Conservation (phyloP, 495 filamentous ascomycete genomes). For the Aspergillus ellipticus region DNA sequence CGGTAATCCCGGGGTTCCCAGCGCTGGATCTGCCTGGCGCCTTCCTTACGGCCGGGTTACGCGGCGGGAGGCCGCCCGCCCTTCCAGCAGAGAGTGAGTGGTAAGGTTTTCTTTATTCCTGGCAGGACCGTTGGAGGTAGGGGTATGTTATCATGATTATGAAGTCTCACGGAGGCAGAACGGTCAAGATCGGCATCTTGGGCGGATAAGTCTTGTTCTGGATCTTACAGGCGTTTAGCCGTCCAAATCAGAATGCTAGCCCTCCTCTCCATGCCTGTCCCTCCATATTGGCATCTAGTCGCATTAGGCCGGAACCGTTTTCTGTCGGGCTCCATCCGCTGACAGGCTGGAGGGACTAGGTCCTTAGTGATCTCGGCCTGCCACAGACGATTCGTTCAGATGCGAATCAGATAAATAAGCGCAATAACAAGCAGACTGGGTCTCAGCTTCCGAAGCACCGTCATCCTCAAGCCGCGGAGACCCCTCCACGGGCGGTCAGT, state of each 20-base stretch:
- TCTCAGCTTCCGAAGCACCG: no score
- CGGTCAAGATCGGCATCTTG: neutral
- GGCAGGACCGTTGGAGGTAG: neutral
- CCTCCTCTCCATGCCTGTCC: neutral
- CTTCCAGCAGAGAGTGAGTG: no score
- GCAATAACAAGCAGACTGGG: neutral
- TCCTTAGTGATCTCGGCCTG: neutral
- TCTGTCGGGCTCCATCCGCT: constrained; percentile 24
- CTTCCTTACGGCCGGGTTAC: constrained; percentile 1
- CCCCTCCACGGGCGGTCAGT: neutral
- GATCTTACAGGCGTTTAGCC: neutral
- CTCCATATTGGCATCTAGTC: constrained; percentile 1
- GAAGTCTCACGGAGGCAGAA: neutral
- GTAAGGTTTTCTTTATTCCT: neutral
- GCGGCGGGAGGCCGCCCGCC: neutral
- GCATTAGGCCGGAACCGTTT: constrained; percentile 21
- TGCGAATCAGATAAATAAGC: neutral
- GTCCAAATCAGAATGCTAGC: neutral
- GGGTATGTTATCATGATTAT: neutral
- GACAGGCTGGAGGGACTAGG: constrained; percentile 7
- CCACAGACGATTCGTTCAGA: neutral
- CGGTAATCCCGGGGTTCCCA: neutral
- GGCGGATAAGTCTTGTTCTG: neutral
- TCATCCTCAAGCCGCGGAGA: neutral
- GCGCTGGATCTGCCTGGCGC: no score